Conservation (phyloP, 2,329 filamentous ascomycete species). For the Stenocarpella maydis region DNA sequence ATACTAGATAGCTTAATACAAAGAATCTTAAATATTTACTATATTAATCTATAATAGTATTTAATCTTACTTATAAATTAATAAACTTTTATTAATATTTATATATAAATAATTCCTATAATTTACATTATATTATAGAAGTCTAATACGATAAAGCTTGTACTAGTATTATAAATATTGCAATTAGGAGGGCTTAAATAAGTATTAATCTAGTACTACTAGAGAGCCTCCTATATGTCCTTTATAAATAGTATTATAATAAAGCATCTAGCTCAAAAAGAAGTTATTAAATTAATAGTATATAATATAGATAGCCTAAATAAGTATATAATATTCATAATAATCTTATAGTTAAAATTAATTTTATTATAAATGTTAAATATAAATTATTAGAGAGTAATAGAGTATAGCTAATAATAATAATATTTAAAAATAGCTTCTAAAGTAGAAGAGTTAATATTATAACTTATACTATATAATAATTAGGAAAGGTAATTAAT, state of each 20-base stretch:
- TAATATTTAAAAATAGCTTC: background rate
- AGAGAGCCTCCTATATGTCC: too few relatives aligned
- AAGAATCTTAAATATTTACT: background rate
- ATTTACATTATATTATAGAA: background rate
- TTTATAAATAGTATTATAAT: background rate
- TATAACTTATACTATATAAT: background rate
- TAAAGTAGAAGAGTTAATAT: background rate
- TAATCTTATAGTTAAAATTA: too few relatives aligned
- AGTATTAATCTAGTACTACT: background rate
- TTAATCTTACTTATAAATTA: background rate
- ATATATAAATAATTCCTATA: background rate
- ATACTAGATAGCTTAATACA: background rate
- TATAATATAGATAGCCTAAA: background rate
- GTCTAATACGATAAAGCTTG: background rate
- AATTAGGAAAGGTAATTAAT: too few relatives aligned
- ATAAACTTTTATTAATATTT: background rate
- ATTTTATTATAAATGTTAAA: background rate
- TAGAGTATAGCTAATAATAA: slow-evolving; percentile 5
- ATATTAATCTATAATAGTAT: background rate
- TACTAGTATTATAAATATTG: background rate
- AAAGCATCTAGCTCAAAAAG: background rate
- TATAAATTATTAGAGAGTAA: background rate
- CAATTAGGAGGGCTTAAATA: background rate
- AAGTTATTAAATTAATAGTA: background rate
- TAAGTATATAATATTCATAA: background rate